Percentiles rank a stretch among this genome's conserved stretches.
These are phyloP conservation scores for Cyberlindnera suaveolens DNA, from an alignment of 805 yeast genomes.

Conservation along the genomic window DNA sequence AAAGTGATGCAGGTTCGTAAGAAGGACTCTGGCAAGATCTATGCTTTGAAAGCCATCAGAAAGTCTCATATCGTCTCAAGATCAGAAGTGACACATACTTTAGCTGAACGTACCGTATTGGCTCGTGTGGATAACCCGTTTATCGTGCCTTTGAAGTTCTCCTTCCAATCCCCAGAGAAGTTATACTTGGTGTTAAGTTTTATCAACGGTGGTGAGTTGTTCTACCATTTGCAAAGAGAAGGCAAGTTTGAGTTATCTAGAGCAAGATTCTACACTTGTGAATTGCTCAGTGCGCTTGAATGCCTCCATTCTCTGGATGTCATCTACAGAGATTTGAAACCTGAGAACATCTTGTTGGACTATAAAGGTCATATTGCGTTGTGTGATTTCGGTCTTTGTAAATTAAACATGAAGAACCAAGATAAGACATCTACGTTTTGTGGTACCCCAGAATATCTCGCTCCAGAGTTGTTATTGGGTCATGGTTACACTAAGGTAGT, in stretches of 20 bases:
- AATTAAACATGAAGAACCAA: slow-evolving; percentile 85
- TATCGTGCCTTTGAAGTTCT: slow-evolving; percentile 92
- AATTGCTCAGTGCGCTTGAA: slow-evolving; percentile 87
- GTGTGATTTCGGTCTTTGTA: slow-evolving; percentile 96
- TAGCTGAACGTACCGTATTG: slow-evolving; percentile 92
- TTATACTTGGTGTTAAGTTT: slow-evolving; percentile 85
- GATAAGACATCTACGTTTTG: slow-evolving; percentile 91
- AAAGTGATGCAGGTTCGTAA: slow-evolving; percentile 98
- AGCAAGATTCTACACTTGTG: slow-evolving; percentile 91
- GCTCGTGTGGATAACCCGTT: slow-evolving; percentile 93
- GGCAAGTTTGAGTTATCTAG: slow-evolving; percentile 86
- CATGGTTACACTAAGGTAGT: slow-evolving; percentile 94
- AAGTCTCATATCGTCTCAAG: slow-evolving; percentile 92
- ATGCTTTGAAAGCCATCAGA: slow-evolving; percentile 89
- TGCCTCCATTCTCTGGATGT: slow-evolving; percentile 87
- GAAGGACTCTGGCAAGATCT: slow-evolving; percentile 89
- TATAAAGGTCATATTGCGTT: slow-evolving; percentile 97
- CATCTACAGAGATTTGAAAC: slow-evolving; percentile 92
- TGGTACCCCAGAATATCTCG: slow-evolving; percentile 96
- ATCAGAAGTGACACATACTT: slow-evolving; percentile 91
- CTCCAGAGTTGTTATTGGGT: slow-evolving; percentile 87
- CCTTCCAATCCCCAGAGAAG: slow-evolving; percentile 96
- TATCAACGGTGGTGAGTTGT: slow-evolving; percentile 95
- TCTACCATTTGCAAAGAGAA: slow-evolving; percentile 87
- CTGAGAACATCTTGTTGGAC: slow-evolving; percentile 90